Evolutionary conservation across 305 asterid genomes (phyloP).

Genomic region (Monarda citriodora): DNA sequence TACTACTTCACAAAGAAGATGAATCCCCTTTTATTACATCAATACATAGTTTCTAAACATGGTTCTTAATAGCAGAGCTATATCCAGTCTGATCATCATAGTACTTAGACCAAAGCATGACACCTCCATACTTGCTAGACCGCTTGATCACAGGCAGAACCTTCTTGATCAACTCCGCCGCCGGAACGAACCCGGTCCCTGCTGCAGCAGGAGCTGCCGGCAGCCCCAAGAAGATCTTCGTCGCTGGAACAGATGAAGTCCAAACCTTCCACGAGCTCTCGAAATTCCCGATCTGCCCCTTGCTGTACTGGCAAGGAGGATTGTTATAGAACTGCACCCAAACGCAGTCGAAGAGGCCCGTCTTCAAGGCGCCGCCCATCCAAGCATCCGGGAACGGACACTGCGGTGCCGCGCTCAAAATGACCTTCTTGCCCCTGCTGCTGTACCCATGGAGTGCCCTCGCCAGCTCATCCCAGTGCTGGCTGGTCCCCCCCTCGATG

Average conservation of each 20-base stretch:
- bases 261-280: constrained; percentile 41
- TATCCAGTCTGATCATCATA: constrained; percentile 48
- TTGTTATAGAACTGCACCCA: constrained; percentile 65
- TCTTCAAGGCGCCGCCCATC: constrained; percentile 46
- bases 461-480: constrained; percentile 57
- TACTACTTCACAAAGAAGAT: background rate
- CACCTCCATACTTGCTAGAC: constrained; percentile 40
- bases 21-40: background rate
- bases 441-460: constrained; percentile 32
- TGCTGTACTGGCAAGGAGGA: constrained; percentile 50
- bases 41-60: constrained; percentile 21
- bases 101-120: constrained; percentile 49
- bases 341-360: constrained; percentile 55
- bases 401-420: constrained; percentile 55
- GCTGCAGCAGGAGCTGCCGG: constrained; percentile 51
- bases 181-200: constrained; percentile 38
- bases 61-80: constrained; percentile 44
- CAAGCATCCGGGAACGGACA: constrained; percentile 61
- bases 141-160: constrained; percentile 45
- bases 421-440: constrained; percentile 40
- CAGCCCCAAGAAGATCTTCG: constrained; percentile 46
- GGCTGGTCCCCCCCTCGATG: constrained; percentile 46
- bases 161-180: constrained; percentile 20
- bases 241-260: constrained; percentile 34
- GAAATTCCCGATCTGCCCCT: constrained; percentile 26